Percentiles rank a stretch among this genome's conserved stretches.
Conservation (phyloP, 2,329 filamentous ascomycete species). For the Talaromyces sp. region DNA sequence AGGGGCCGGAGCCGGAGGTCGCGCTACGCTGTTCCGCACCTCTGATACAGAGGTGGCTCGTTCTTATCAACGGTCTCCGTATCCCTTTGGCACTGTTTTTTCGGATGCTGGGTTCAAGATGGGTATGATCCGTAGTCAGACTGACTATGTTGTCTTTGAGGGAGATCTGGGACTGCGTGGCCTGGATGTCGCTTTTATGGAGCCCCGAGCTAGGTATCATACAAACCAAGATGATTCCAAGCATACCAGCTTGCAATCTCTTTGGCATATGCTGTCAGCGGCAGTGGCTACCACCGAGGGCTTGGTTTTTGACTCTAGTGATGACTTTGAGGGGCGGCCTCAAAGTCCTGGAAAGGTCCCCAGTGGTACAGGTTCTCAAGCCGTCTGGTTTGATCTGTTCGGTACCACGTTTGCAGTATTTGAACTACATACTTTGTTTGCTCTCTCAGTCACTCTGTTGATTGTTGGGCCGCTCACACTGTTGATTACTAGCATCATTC, state of each 20-base stretch:
- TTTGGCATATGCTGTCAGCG: conserved; percentile 95
- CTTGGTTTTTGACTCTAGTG: conserved; percentile 63
- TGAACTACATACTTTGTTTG: conserved; percentile 75
- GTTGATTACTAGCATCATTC: conserved; percentile 60
- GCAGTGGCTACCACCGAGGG: conserved; percentile 68
- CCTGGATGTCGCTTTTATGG: conserved; percentile 86
- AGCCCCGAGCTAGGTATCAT: conserved; percentile 81
- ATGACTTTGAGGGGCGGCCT: conserved; percentile 58
- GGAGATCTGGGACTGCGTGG: conserved; percentile 75
- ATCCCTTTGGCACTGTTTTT: conserved; percentile 80
- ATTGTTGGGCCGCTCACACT: conserved; percentile 72
- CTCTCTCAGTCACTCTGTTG: conserved; percentile 76
- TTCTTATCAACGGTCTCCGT: conserved; percentile 64
- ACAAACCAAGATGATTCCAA: conserved; percentile 80
- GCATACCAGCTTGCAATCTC: conserved; percentile 60
- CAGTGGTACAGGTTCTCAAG: conserved; percentile 61
- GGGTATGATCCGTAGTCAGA: conserved; percentile 75
- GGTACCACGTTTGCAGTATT: conserved; percentile 75
- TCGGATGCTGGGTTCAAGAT: conserved; percentile 77
- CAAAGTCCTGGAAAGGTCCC: conserved; percentile 57
- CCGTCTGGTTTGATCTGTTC: conserved; percentile 93
- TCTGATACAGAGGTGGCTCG: conserved; percentile 81
- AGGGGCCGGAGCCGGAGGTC: conserved; percentile 85
- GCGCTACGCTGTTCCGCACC: conserved; percentile 79
- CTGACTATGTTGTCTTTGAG: conserved; percentile 82